Base-by-base conservation (phyloP, 2,329 filamentous ascomycete genomes). In the Fusarium avenaceum region DNA sequence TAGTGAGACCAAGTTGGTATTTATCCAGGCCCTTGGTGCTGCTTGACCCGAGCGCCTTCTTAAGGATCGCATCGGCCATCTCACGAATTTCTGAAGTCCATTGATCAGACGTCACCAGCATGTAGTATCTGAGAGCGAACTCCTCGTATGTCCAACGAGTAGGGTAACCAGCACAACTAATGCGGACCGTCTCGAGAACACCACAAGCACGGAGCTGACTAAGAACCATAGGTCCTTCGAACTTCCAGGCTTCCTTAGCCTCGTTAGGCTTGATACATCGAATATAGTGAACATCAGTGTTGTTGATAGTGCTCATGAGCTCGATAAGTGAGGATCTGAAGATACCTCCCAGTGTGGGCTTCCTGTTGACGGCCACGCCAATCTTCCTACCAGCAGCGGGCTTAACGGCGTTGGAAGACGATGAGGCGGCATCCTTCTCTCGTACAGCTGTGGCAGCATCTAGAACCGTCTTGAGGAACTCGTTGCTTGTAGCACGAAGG, bases 231-330 rank as follows among this genome's bases (percentile, higher is more conserved):
- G 96, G 96, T 0, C 96, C 96, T 77, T 99, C 96, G 66, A 98
- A 99, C 75, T 96, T 95, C 96, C 96, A 99, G 0, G 96, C 89
- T 75, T 92, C 92, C 81, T 99, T 99, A 50, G 89, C 93, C 81
- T 99, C 96, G 78, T 99, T 99, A 32, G 96, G 96, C 82, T 99
- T 99, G 82, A 99, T 98, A 79, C 96, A 99, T 72, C 96, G 90
- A 76, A 99, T 99, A 80, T 99, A 99, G 80, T 99, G 96, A 20
- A 98, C 96, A 78, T 99, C 96, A 4, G 96, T 99, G 72, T 92
- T 94, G 80, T 96, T 97, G 81, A 99, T 99, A 7, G 96, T 99
- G 77, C 89, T 87, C 95, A 99, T 99, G 51, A 99, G 88, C 81
- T 99, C 96, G 73, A 99, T 98, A 75, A 99, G 84, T 10, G 96